Percentiles rank a stretch among this genome's conserved stretches.
phyloP scores from a whole-genome alignment of 2,329 filamentous ascomycete species.

The Fusarium continuum region DNA sequence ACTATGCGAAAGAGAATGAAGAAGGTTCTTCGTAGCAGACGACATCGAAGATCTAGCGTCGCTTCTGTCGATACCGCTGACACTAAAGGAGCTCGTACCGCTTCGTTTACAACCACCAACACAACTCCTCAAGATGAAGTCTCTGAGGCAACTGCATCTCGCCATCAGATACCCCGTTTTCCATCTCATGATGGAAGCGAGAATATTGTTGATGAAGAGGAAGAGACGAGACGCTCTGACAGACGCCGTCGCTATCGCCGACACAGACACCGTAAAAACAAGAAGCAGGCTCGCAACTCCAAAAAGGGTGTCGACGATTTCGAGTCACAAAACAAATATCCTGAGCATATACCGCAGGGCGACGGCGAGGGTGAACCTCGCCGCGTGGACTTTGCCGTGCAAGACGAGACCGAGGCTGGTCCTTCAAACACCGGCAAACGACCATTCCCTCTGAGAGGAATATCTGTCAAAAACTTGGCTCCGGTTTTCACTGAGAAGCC shows the following conservation, averaged over 20 bases:
- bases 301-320: conserved; percentile 36
- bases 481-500: conserved; percentile 71
- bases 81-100: conserved; percentile 48
- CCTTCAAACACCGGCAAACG: conserved; percentile 44
- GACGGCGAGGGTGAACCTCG: conserved; percentile 55
- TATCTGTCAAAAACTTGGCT: conserved; percentile 74
- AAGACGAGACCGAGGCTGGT: conserved; percentile 36
- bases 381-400: conserved; percentile 67
- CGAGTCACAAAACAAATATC: conserved; percentile 48
- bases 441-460: conserved; percentile 66
- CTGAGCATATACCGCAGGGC: conserved; percentile 28
- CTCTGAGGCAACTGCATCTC: conserved; percentile 52
- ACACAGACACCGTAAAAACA: conserved; percentile 52
- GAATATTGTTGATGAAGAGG: conserved; percentile 56
- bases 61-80: conserved; percentile 69
- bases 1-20: conserved; percentile 81
- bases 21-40: conserved; percentile 75
- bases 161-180: conserved; percentile 49
- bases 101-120: conserved; percentile 55
- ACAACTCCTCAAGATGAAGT: conserved; percentile 50
- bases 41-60: conserved; percentile 79
- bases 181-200: conserved; percentile 53
- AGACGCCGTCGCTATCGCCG: conserved; percentile 51
- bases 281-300: conserved; percentile 53
- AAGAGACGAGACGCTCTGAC: conserved; percentile 48